Evolutionary conservation across 768 basidiomycete genomes (phyloP), one percentile per base, ranked within the genome.

Genomic region (Agaricus sinodeliciosus): DNA sequence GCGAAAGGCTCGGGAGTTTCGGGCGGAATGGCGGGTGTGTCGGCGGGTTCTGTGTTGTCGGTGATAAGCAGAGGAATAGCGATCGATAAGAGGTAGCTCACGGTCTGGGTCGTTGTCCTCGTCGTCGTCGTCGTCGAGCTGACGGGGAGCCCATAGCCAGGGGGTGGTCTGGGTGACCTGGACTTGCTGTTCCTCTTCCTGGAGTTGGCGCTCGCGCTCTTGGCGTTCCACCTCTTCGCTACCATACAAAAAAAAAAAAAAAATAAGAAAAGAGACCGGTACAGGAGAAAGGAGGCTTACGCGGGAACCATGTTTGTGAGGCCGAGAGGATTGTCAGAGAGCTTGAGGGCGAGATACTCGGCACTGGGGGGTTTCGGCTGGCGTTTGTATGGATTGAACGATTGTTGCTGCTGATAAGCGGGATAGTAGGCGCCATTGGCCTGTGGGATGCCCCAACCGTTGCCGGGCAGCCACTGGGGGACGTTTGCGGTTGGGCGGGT

Each of bases 141-240:
- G 67, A 34, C 73, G 62, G 22, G 84, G 79, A 65, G 75, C 81
- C 87, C 87, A 89, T 51, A 87, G 75, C 86, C 86, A 89, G 7
- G 87, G 87, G 0, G 87, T 22, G 22, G 22, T 22, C 22, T 87
- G 12, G 76, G 71, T 5, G 70, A 68, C 43, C 62, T 61, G 28
- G 59, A 61, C 9, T 67, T 68, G 25, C n/a, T 22, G 34, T 26
- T 34, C 40, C 7, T 42, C 26, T 22, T 50, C 49, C 2, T 18
- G 39, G 8, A 16, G 27, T 16, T 50, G 40, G 3, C 41, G 49
- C 27, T 50, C 49, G 25, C 57, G 62, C 28, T 65, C 60, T 19
- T 65, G 63, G 9, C 64, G 67, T 34, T 68, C 65, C 44, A 63
- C 57, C 57, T 75, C 60, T 61, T 71, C 58, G 31, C 75, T 72